These are phyloP conservation scores for Clonostachys rosea DNA, from an alignment of 2,329 filamentous ascomycete species.

Conservation along the genomic window DNA sequence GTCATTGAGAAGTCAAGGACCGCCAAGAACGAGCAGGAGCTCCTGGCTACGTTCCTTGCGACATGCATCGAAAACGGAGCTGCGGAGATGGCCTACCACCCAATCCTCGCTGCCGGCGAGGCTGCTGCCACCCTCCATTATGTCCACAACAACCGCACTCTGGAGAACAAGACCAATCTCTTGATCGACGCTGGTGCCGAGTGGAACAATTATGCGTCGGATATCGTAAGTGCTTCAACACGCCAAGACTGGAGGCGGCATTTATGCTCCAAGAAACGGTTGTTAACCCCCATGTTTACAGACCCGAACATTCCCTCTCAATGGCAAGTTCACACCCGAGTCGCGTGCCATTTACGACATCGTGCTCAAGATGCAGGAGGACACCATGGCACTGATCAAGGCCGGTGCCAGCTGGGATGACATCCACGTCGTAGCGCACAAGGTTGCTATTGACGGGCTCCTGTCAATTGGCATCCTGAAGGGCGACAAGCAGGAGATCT, in stretches of 20 bases:
- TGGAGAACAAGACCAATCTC: slow-evolving; percentile 69
- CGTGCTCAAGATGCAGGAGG: slow-evolving; percentile 81
- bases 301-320: slow-evolving; percentile 84
- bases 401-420: slow-evolving; percentile 76
- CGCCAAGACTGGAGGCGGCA: no score
- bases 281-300: slow-evolving; percentile 21
- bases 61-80: slow-evolving; percentile 71
- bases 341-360: slow-evolving; percentile 74
- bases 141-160: slow-evolving; percentile 68
- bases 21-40: slow-evolving; percentile 73
- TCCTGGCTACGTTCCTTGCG: slow-evolving; percentile 77
- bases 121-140: slow-evolving; percentile 88
- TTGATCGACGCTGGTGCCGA: slow-evolving; percentile 82
- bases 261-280: background rate
- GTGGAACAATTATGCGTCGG: slow-evolving; percentile 67
- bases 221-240: slow-evolving; percentile 42
- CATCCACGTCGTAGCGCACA: slow-evolving; percentile 75
- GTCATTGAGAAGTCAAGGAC: slow-evolving; percentile 56
- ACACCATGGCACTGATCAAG: slow-evolving; percentile 68
- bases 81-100: slow-evolving; percentile 80
- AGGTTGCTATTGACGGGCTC: slow-evolving; percentile 76
- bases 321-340: slow-evolving; percentile 64
- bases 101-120: slow-evolving; percentile 77
- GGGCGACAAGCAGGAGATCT: slow-evolving; percentile 65
- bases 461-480: slow-evolving; percentile 70